These are phyloP conservation scores for Botrytis byssoidea DNA, from an alignment of 2,329 filamentous ascomycete species.

Conservation along the genomic window DNA sequence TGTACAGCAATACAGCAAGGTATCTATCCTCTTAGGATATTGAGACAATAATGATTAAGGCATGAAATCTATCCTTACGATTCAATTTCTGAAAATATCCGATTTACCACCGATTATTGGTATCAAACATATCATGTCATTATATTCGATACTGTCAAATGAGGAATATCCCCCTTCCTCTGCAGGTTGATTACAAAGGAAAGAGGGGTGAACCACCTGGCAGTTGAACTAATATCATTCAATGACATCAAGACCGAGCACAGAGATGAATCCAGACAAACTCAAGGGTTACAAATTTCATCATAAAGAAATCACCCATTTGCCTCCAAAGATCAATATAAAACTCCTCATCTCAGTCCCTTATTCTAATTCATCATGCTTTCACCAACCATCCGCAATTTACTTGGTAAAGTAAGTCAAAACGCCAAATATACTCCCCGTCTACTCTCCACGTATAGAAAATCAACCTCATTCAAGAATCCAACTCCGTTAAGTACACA, in stretches of 20 bases:
- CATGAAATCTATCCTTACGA: background rate
- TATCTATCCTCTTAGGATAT: background rate
- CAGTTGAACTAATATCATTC: background rate
- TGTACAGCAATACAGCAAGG: background rate
- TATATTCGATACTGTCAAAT: background rate
- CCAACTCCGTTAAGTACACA: background rate
- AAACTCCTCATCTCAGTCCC: background rate
- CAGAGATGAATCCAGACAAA: background rate
- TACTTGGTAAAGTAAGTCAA: background rate
- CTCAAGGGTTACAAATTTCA: background rate
- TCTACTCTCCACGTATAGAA: slow-evolving; percentile 10
- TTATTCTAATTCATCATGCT: background rate
- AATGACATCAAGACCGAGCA: slow-evolving; percentile 15
- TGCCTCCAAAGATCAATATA: background rate
- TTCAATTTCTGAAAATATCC: background rate
- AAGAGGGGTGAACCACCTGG: background rate
- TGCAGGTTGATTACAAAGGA: slow-evolving; percentile 23
- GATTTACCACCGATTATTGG: background rate
- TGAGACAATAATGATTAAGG: background rate
- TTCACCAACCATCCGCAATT: background rate
- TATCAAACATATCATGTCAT: background rate
- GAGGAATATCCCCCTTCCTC: background rate
- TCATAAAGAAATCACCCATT: background rate
- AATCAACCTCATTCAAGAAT: background rate
- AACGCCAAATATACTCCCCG: background rate